phyloP scores from a whole-genome alignment of 2,329 filamentous ascomycete genomes.

The Penicillium brasilianum region DNA sequence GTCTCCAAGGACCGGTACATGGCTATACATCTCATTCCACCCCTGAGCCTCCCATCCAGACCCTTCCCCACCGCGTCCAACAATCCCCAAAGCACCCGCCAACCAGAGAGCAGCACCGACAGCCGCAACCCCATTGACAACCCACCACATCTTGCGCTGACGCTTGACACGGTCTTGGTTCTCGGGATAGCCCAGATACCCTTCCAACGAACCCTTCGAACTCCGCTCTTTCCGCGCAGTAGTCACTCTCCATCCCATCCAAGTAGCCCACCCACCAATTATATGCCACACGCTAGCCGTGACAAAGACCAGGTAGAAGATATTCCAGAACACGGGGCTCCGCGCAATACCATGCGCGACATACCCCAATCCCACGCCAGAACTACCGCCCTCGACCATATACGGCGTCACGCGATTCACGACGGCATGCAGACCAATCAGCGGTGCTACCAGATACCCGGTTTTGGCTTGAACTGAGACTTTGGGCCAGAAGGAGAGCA shows the following conservation, averaged over 20 bases:
- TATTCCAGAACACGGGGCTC: conserved; percentile 68
- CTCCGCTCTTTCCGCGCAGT: conserved; percentile 37
- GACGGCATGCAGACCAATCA: conserved; percentile 73
- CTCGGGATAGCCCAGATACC: conserved; percentile 49
- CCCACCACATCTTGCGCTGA: conserved; percentile 70
- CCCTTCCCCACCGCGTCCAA: conserved; percentile 72
- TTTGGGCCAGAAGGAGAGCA: conserved; percentile 66
- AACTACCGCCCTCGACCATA: conserved; percentile 78
- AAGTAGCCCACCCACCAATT: conserved; percentile 83
- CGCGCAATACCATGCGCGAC: conserved; percentile 83
- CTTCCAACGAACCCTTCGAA: conserved; percentile 38
- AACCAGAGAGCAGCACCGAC: conserved; percentile 73
- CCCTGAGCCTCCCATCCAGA: conserved; percentile 79
- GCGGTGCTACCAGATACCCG: conserved; percentile 71
- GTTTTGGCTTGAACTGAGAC: conserved; percentile 72
- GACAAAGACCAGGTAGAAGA: conserved; percentile 72
- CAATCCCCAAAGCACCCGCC: conserved; percentile 76
- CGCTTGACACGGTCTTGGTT: conserved; percentile 56
- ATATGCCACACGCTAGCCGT: conserved; percentile 74
- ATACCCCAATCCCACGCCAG: conserved; percentile 82
- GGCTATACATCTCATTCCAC: conserved; percentile 75
- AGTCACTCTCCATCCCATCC: conserved; percentile 64
- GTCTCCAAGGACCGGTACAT: conserved; percentile 61
- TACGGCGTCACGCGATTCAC: conserved; percentile 79
- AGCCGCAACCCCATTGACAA: conserved; percentile 68